Conservation (phyloP, 1,139 yeast genomes). For the Sugiyamaella pinicola region DNA sequence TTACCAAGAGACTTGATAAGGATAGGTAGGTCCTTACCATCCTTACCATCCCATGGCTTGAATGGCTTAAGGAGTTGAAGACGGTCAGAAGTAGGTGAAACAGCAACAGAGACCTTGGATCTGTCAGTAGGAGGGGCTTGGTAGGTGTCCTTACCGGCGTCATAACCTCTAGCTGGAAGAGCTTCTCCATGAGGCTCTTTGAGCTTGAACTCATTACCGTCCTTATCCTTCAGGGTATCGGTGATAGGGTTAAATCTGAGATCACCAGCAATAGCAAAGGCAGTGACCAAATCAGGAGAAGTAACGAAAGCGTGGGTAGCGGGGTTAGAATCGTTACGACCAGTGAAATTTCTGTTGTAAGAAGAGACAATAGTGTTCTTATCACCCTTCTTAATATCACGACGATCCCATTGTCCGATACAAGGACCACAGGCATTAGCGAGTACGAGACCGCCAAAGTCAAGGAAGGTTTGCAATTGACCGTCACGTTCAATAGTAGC, state of each 20-base stretch:
- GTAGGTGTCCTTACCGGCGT: constrained; percentile 93
- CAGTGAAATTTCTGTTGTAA: constrained; percentile 98
- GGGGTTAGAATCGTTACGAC: constrained; percentile 99
- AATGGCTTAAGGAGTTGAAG: constrained; percentile 91
- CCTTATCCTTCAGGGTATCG: constrained; percentile 88
- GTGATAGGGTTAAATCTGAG: constrained; percentile 98
- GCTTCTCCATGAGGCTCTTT: constrained; percentile 89
- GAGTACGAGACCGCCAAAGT: constrained; percentile 91
- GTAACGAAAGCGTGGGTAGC: constrained; percentile 98
- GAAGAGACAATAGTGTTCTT: constrained; percentile 98
- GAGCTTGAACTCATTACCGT: constrained; percentile 95
- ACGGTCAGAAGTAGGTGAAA: constrained; percentile 85
- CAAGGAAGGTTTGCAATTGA: constrained; percentile 83
- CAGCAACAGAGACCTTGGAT: constrained; percentile 68
- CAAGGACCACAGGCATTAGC: constrained; percentile 99
- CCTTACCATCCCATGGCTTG: constrained; percentile 95
- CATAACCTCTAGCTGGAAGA: constrained; percentile 92
- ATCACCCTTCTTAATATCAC: constrained; percentile 95
- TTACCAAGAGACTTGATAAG: constrained; percentile 96
- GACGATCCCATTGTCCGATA: constrained; percentile 99
- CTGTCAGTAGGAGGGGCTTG: constrained; percentile 97
- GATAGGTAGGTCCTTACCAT: constrained; percentile 84
- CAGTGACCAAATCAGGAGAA: constrained; percentile 96
- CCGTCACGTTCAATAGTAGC: constrained; percentile 99
- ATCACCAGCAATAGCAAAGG: constrained; percentile 96